Evolutionary conservation across 2,329 filamentous ascomycete genomes (phyloP), one percentile per base, ranked within the genome.

Genomic region (Cladobotryum mycophilum): DNA sequence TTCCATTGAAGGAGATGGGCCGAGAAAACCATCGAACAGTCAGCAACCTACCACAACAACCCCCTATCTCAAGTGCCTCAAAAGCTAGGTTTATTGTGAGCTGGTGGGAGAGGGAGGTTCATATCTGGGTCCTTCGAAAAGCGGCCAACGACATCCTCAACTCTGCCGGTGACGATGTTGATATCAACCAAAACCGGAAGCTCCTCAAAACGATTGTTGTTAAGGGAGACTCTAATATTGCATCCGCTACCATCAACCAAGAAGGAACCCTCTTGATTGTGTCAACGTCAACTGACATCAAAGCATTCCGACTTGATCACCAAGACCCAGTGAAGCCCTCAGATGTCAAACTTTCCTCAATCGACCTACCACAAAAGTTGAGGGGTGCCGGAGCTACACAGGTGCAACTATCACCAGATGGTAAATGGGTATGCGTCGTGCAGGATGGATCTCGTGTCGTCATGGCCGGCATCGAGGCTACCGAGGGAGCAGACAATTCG

Each of bases 101-200:
- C 66, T 97, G 90, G 88, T 97, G 91, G 89, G 88, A 92, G 57
- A 80, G 86, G 50, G 88, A 95, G 65, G 76, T 97, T 45, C 84
- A 86, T 58, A 80, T 99, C 54, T 99, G 91, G 90, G 80, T 74
- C 37, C 61, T 82, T 14, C 70, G 64, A 44, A 70, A 69, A 53
- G 68, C 76, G 4, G 67, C 78, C 14, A 68, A 68, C 30, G 70
- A 77, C 38, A 67, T 82, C 20, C 65, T 76, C 41, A 66, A 72
- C 41, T 59, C 48, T 22, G 60, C 65, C 38, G 69, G 67, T 9
- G 70, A 71, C 14, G 65, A 65, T 51, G 69, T 63, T 52, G 74
- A 66, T 56, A 66, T 71, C 55, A 76, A 74, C 56, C 76, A 75
- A 54, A 81, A 76, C 65, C 78, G 80, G 47, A 85, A 82, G 62